Evolutionary conservation across 148 eudicot species (phyloP), one percentile per base, ranked within the genome.

Genomic region (Amaranthus hypochondriacus): DNA sequence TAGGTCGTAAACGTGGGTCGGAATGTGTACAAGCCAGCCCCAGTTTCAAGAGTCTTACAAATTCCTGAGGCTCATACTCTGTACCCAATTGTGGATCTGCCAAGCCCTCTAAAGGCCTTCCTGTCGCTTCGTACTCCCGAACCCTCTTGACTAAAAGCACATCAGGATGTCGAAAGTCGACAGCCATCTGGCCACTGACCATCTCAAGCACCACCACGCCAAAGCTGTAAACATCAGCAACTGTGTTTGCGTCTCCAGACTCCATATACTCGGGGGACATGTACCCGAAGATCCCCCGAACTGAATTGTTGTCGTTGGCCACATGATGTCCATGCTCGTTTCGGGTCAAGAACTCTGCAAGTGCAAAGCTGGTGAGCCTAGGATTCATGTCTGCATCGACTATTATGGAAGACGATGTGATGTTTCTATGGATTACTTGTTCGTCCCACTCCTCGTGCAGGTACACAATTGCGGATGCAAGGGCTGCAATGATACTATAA

Each of bases 391-490:
- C 99, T 3, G 77, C 74, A 66, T 90, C 99, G 4, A 95, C 76
- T 4, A 81, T 76, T 50, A 95, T 75, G 0, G 99, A 93, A 3
- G 96, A 84, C 2, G 97, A 95, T 56, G 96, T 92, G 47, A 95
- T 92, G 67, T 83, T 85, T 57, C 91, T 87, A 79, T 95, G 99
- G 62, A 95, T 90, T n/a, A 95, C 99, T 64, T 92, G 93, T 66
- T 95, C 97, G 14, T 95, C 97, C 99, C 99, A 95, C 81, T 95
- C 97, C 76, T 95, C 99, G 3, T 95, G 99, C 9, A 95, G 88
- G 70, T 95, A 95, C 1, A 85, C 70, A 60, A 95, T 77, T 0
- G 97, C 99, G 0, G 89, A 84, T 47, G 99, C 97, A 12, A 95
- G 94, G 9, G 99, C 89, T 76, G 77, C 86, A 73, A 95, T 77